phyloP scores from a whole-genome alignment of 805 yeast genomes.

The Yamadazyma philogaea region DNA sequence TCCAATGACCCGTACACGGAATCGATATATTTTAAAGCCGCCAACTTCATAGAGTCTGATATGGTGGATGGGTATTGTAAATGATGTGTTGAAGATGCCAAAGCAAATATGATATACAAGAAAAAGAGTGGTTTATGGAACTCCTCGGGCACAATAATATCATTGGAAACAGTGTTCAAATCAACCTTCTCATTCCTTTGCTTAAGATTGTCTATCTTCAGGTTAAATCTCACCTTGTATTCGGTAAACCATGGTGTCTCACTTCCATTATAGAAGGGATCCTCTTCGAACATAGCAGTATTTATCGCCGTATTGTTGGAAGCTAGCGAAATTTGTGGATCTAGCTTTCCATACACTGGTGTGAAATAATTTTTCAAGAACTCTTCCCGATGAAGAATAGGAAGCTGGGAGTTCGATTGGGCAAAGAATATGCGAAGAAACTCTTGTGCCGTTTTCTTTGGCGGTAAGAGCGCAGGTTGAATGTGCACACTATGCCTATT shows the following conservation, averaged over 20 bases:
- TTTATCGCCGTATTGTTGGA: slow-evolving; percentile 52
- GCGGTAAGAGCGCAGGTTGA: slow-evolving; percentile 56
- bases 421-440: slow-evolving; percentile 66
- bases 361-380: slow-evolving; percentile 64
- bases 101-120: slow-evolving; percentile 73
- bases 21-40: slow-evolving; percentile 61
- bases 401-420: slow-evolving; percentile 79
- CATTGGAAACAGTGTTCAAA: slow-evolving; percentile 31
- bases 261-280: slow-evolving; percentile 17
- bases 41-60: slow-evolving; percentile 65
- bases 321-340: slow-evolving; percentile 53
- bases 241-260: slow-evolving; percentile 48
- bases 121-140: slow-evolving; percentile 62
- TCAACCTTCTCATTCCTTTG: slow-evolving; percentile 18
- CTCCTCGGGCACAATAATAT: slow-evolving; percentile 43
- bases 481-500: slow-evolving; percentile 6
- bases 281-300: slow-evolving; percentile 20
- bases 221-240: slow-evolving; percentile 32
- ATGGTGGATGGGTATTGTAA: slow-evolving; percentile 61
- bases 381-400: slow-evolving; percentile 77
- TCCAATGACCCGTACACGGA: slow-evolving; percentile 56
- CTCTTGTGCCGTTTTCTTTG: slow-evolving; percentile 66
- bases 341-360: slow-evolving; percentile 75
- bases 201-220: slow-evolving; percentile 7
- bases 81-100: slow-evolving; percentile 72